A percentile compares a stretch with the other conserved stretches of the same genome.
Evolutionary conservation across 306 rosid genomes (phyloP).

Genomic region (Gastrolobium bilobum): DNA sequence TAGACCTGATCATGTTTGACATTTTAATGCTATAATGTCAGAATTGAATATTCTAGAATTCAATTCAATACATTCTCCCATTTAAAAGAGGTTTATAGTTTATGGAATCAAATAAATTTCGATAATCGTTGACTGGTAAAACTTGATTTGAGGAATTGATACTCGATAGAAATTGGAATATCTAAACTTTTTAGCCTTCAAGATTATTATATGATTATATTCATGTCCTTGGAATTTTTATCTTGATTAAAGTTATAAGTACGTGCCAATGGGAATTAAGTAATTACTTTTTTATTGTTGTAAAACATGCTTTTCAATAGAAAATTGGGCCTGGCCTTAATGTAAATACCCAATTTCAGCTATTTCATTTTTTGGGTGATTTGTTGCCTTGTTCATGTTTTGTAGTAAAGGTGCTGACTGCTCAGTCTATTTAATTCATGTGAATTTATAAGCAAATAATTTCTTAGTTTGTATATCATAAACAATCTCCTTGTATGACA

Average conservation of each 20-base stretch:
- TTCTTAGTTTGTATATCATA: constrained; percentile 10
- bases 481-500: constrained; percentile 35
- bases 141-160: constrained; percentile 15
- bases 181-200: not conserved
- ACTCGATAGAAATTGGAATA: constrained; percentile 14
- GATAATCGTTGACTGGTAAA: constrained; percentile 7
- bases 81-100: not conserved
- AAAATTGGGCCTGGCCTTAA: not conserved
- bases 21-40: constrained; percentile 14
- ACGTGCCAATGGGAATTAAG: not conserved
- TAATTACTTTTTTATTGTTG: not conserved
- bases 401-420: constrained; percentile 12
- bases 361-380: constrained; percentile 1
- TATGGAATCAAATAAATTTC: not conserved
- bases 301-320: constrained; percentile 5
- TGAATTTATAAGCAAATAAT: not conserved
- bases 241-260: constrained; percentile 17
- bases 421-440: constrained; percentile 2
- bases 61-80: constrained; percentile 9
- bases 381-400: constrained; percentile 13
- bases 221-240: constrained; percentile 8
- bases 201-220: not conserved
- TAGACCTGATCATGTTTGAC: constrained; percentile 10
- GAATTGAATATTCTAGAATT: constrained; percentile 10
- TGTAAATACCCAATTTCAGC: constrained; percentile 7